Percentiles rank a stretch among this genome's conserved stretches.
Conservation (phyloP, 1,284 basidiomycete species). For the Ceratorhiza oryzae-sativae region DNA sequence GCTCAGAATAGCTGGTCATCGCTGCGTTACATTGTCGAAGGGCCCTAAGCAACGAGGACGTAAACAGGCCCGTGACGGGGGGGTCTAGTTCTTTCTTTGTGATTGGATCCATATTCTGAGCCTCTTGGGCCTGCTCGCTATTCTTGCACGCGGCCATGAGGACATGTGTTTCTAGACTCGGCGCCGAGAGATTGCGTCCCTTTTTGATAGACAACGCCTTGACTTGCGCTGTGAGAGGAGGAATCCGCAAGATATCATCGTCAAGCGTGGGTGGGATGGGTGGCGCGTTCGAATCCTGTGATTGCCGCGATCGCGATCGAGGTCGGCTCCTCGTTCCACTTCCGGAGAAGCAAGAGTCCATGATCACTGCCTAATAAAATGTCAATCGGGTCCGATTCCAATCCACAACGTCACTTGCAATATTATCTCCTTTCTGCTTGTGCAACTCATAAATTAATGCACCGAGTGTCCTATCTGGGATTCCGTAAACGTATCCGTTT, state of each 20-base stretch:
- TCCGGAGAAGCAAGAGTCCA: slow-evolving; percentile 20
- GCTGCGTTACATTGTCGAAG: background rate
- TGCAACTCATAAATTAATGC: slow-evolving; percentile 3
- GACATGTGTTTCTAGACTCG: background rate
- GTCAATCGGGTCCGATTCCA: background rate
- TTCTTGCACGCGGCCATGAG: slow-evolving; percentile 22
- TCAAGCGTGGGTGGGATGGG: background rate
- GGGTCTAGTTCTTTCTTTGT: background rate
- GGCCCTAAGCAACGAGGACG: background rate
- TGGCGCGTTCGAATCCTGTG: background rate
- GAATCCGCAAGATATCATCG: background rate
- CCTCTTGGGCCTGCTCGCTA: background rate
- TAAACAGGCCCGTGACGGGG: slow-evolving; percentile 22
- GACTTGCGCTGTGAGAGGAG: background rate
- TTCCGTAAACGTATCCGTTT: background rate
- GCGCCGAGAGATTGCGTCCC: background rate
- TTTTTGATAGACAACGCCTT: background rate
- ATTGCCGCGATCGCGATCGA: background rate
- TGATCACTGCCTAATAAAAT: slow-evolving; percentile 12
- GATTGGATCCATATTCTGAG: background rate
- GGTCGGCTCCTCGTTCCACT: background rate
- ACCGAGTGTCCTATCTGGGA: slow-evolving; percentile 28
- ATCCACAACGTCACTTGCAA: background rate
- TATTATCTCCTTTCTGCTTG: slow-evolving; percentile 26
- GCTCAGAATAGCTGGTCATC: too few relatives aligned